A percentile compares a stretch with the other conserved stretches of the same genome.
These are phyloP conservation scores for Akanthomyces lecanii DNA, from an alignment of 2,329 filamentous ascomycete genomes.

Conservation along the genomic window DNA sequence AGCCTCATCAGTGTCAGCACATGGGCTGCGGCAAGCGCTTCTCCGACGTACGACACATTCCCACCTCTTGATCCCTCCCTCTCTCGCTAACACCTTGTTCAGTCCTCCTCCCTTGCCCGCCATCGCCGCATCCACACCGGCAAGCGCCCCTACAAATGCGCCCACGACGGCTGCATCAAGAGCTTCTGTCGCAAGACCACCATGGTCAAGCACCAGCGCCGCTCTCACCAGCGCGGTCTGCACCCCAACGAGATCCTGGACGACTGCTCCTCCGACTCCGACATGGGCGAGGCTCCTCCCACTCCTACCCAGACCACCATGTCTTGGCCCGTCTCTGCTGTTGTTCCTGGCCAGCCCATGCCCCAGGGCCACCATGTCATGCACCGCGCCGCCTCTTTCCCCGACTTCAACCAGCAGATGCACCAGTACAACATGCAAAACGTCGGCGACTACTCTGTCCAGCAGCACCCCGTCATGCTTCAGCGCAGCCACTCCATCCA, in stretches of 20 bases:
- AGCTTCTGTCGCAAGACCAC: slow-evolving; percentile 71
- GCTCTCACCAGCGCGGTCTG: slow-evolving; percentile 56
- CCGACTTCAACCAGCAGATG: slow-evolving; percentile 50
- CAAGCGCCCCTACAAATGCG: slow-evolving; percentile 62
- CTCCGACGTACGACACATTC: slow-evolving; percentile 55
- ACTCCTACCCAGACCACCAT: slow-evolving; percentile 51
- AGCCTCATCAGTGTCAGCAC: slow-evolving; percentile 65
- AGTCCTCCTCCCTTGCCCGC: slow-evolving; percentile 63
- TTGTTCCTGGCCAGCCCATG: slow-evolving; percentile 36
- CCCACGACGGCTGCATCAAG: slow-evolving; percentile 58
- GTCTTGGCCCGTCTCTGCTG: slow-evolving; percentile 46
- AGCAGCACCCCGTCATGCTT: slow-evolving; percentile 33
- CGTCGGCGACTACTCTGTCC: slow-evolving; percentile 42
- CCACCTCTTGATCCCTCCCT: neutral
- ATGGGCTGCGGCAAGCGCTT: slow-evolving; percentile 64
- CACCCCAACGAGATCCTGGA: slow-evolving; percentile 51
- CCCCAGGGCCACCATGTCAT: slow-evolving; percentile 35
- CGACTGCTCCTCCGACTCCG: slow-evolving; percentile 54
- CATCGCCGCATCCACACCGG: slow-evolving; percentile 64
- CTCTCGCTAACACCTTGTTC: slow-evolving; percentile 5
- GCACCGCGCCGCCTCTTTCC: slow-evolving; percentile 52
- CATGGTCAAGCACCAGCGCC: slow-evolving; percentile 63
- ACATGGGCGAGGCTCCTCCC: slow-evolving; percentile 53
- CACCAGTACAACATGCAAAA: slow-evolving; percentile 39
- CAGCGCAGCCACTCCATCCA: slow-evolving; percentile 45